Conservation (phyloP, 352 stramenopile species). For the Sclerospora graminicola region DNA sequence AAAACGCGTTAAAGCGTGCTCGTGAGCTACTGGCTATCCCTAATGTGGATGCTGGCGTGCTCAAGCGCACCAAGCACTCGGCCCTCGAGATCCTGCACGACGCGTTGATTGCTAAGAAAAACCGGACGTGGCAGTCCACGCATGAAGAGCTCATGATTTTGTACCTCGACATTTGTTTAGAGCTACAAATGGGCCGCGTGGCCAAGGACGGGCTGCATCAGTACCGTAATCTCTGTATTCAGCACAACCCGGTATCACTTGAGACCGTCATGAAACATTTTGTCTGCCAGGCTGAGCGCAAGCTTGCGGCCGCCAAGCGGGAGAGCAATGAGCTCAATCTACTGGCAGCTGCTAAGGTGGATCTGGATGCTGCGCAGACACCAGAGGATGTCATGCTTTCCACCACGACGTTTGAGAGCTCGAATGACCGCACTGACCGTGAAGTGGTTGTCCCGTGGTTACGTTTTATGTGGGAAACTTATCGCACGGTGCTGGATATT, state of each 20-base stretch:
- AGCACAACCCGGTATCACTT: slow-evolving; percentile 91
- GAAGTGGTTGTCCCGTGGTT: slow-evolving; percentile 88
- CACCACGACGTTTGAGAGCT: slow-evolving; percentile 93
- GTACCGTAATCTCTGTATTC: slow-evolving; percentile 93
- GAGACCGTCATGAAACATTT: slow-evolving; percentile 92
- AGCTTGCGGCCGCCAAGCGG: slow-evolving; percentile 78
- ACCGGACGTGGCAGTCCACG: slow-evolving; percentile 94
- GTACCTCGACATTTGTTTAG: slow-evolving; percentile 95
- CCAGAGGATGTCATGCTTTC: slow-evolving; percentile 94
- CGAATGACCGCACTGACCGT: slow-evolving; percentile 91
- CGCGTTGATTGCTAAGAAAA: slow-evolving; percentile 90
- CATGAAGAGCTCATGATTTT: slow-evolving; percentile 96
- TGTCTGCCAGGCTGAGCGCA: slow-evolving; percentile 81
- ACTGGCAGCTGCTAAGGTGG: slow-evolving; percentile 72
- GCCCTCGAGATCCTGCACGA: slow-evolving; percentile 89
- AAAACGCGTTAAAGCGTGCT: slow-evolving; percentile 87
- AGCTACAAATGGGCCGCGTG: slow-evolving; percentile 88
- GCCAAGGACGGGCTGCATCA: slow-evolving; percentile 98
- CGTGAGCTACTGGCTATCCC: slow-evolving; percentile 79
- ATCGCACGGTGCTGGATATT: slow-evolving; percentile 96
- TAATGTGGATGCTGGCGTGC: slow-evolving; percentile 52
- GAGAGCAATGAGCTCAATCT: slow-evolving; percentile 84
- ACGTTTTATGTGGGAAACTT: slow-evolving; percentile 97
- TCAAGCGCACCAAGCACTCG: slow-evolving; percentile 72
- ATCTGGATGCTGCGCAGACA: slow-evolving; percentile 88